phyloP scores from a whole-genome alignment of 306 rosid species.

The Quercus agrifolia region DNA sequence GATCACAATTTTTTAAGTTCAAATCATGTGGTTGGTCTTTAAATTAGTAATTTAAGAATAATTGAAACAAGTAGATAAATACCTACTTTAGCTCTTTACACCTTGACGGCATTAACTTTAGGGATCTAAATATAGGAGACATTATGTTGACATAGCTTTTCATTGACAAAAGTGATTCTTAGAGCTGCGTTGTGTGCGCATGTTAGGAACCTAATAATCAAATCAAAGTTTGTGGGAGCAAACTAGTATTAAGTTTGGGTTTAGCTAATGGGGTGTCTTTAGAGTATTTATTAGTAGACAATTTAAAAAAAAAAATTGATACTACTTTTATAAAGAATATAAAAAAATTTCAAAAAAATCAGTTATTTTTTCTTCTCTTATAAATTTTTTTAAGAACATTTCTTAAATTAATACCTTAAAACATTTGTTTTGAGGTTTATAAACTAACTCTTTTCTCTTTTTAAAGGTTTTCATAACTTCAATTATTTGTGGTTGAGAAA shows the following conservation, averaged over 20 bases:
- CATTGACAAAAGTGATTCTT: background rate
- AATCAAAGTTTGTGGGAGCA: background rate
- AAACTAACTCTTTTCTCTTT: background rate
- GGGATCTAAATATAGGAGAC: background rate
- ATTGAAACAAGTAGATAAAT: background rate
- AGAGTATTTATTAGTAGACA: rapidly evolving
- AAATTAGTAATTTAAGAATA: background rate
- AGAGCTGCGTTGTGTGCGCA: background rate
- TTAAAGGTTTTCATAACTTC: background rate
- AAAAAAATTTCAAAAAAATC: too few relatives aligned
- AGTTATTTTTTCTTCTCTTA: too few relatives aligned
- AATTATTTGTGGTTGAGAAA: background rate
- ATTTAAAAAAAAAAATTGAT: too few relatives aligned
- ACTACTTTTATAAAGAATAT: rapidly evolving
- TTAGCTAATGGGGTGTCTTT: too few relatives aligned
- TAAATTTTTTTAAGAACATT: background rate
- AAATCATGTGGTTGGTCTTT: background rate
- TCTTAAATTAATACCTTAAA: too few relatives aligned
- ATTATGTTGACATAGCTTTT: background rate
- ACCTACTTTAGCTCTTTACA: background rate
- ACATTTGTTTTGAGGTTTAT: rapidly evolving
- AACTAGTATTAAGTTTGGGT: background rate
- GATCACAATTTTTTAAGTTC: too few relatives aligned
- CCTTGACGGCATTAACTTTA: background rate
- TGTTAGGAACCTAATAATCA: background rate